Evolutionary conservation across 768 basidiomycete species (phyloP).

Genomic region (Leucosporidium scottii): DNA sequence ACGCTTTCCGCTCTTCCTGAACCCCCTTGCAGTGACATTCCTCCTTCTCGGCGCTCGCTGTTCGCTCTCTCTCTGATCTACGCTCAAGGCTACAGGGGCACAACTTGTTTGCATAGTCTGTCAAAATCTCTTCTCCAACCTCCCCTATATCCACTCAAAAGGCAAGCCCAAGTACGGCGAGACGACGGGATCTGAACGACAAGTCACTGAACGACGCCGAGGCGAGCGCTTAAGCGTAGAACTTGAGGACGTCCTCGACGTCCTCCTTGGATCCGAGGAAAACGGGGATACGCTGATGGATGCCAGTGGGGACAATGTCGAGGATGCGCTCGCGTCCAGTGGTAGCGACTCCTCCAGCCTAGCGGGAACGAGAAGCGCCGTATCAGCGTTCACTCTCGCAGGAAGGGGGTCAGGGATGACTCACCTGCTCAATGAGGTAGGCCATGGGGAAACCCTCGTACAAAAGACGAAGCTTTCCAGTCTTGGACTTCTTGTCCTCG

Average conservation of each 20-base stretch:
- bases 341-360: constrained; percentile 95
- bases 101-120: too few relatives aligned
- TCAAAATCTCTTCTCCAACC: too few relatives aligned
- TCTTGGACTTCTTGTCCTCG: constrained; percentile 94
- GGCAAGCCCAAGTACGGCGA: too few relatives aligned
- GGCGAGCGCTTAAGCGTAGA: constrained; percentile 51
- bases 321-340: constrained; percentile 90
- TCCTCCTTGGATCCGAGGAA: constrained; percentile 93
- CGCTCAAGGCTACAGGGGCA: too few relatives aligned
- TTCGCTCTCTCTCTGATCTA: too few relatives aligned
- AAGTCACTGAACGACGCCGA: background rate
- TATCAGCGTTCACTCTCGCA: constrained; percentile 10
- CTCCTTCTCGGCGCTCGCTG: too few relatives aligned
- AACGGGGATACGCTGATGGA: constrained; percentile 87
- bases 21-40: too few relatives aligned
- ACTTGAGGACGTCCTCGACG: constrained; percentile 80
- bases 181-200: too few relatives aligned
- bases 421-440: constrained; percentile 82
- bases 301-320: constrained; percentile 75
- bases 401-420: constrained; percentile 31
- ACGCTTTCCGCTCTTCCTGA: too few relatives aligned
- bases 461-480: constrained; percentile 83
- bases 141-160: too few relatives aligned
- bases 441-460: constrained; percentile 99
- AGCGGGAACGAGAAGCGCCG: constrained; percentile 34